Base-by-base conservation (phyloP, 805 yeast genomes). In the Yarrowia osloensis region DNA sequence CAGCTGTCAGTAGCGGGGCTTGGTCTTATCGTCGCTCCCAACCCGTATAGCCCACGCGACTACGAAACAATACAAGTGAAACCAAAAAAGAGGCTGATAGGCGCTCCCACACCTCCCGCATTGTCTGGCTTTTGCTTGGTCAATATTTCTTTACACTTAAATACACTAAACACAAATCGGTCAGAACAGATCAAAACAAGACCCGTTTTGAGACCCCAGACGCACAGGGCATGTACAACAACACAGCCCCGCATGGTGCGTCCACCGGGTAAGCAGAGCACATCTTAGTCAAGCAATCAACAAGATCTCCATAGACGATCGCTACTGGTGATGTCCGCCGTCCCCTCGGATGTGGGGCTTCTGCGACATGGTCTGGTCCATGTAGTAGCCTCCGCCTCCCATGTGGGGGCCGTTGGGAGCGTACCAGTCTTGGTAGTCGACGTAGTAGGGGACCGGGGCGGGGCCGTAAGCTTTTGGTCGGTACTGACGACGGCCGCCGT, bases 381-480 rank as follows among this genome's bases (percentile, higher is more conserved):
- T 19, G 49, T 57, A 57, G 19, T 57, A 57, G 4, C 47, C 44
- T 4, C 29, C 29, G 29, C 47, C 49, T 5, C 47, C 63, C 47
- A 57, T 57, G 19, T 26, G 63, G 7, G 44, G 44, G n/a, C 61
- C 61, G 9, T 40, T 28, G 35, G 47, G 49, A 4, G 47, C 63
- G 12, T 57, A 57, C 63, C 63, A 57, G 49, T 57, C 63, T n/a
- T 57, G 63, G 49, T 57, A 57, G 49, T 57, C 49, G 35, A 57
- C 49, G 19, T 26, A 57, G 37, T 28, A 57, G 26, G 63, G 63
- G 12, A 40, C 31, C 2, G 47, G 62, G 8, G 46, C 17, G 13
- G 47, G 49, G 21, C 37, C 26, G 28, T 40, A 55, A 6, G 17
- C 28, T 49, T 40, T 39, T 49, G n/a, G 63, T 13, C 63, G 63